These are phyloP conservation scores for Puccinia triticina DNA, from an alignment of 1,284 basidiomycete species.

Conservation along the genomic window DNA sequence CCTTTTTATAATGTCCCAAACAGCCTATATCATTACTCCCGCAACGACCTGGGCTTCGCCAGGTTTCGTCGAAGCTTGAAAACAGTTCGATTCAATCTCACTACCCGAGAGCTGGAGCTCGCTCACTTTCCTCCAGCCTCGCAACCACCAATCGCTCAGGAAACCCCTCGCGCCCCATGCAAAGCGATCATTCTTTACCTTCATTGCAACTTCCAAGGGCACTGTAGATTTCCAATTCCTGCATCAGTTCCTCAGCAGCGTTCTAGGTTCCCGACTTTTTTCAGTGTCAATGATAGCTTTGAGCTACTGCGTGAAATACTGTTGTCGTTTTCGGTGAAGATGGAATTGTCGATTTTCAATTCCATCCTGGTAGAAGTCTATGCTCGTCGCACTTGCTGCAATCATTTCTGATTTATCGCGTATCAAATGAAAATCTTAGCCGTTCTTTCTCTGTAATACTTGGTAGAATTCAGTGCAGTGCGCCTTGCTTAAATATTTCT, in stretches of 20 bases:
- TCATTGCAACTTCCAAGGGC: background rate
- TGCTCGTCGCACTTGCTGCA: no score
- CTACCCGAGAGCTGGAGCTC: background rate
- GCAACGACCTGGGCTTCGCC: background rate
- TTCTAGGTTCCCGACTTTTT: background rate
- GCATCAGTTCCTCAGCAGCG: background rate
- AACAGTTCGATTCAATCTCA: background rate
- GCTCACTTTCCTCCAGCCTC: background rate
- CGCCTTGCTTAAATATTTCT: no score
- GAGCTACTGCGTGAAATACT: no score
- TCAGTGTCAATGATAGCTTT: no score
- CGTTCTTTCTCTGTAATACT: no score
- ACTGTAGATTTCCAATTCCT: background rate
- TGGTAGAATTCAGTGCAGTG: no score
- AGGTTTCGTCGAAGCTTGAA: background rate
- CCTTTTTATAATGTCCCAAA: background rate
- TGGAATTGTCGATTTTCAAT: no score
- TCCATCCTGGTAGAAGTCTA: no score
- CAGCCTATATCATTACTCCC: constrained; percentile 14
- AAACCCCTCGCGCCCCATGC: background rate
- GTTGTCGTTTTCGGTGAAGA: no score
- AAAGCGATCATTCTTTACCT: background rate
- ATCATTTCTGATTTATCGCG: no score
- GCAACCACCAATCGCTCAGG: background rate
- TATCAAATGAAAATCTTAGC: no score